Percentiles rank a stretch among this genome's conserved stretches.
phyloP scores from a whole-genome alignment of 2,329 filamentous ascomycete genomes.

The Aspergillus sp. region DNA sequence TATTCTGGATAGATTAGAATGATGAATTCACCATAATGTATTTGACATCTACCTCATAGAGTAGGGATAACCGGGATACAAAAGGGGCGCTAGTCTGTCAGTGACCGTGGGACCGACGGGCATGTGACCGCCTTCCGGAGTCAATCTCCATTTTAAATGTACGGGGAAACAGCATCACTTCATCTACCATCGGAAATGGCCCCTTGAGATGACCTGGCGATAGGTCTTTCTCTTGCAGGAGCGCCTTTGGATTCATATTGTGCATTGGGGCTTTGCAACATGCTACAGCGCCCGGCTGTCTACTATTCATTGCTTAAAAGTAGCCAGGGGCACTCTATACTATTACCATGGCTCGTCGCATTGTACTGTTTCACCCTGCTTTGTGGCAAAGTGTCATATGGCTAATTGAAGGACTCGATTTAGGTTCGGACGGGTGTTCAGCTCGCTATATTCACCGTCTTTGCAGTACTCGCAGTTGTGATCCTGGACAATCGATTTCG shows the following conservation, averaged over 20 bases:
- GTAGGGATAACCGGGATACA: neutral
- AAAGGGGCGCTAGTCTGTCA: neutral
- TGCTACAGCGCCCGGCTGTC: slow-evolving; percentile 25
- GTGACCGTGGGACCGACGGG: neutral
- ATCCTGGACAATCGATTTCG: slow-evolving; percentile 85
- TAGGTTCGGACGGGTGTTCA: slow-evolving; percentile 67
- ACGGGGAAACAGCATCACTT: slow-evolving; percentile 1
- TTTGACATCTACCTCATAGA: neutral
- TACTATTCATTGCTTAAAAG: slow-evolving; percentile 17
- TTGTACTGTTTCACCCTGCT: slow-evolving; percentile 24
- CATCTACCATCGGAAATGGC: slow-evolving; percentile 12
- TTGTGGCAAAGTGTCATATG: too few species aligned
- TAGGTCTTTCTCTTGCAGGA: slow-evolving; percentile 20
- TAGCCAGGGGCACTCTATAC: slow-evolving; percentile 25
- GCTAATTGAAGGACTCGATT: neutral
- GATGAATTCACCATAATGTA: too few species aligned
- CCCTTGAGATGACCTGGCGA: slow-evolving; percentile 25
- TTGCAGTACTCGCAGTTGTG: slow-evolving; percentile 68
- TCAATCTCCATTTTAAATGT: slow-evolving; percentile 9
- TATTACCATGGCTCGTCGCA: slow-evolving; percentile 38
- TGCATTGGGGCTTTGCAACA: slow-evolving; percentile 20
- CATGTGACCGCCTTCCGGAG: slow-evolving; percentile 26
- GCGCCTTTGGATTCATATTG: slow-evolving; percentile 10
- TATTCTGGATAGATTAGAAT: too few species aligned
- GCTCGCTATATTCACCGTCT: slow-evolving; percentile 60